Percentiles rank a stretch among this genome's conserved stretches.
phyloP scores from a whole-genome alignment of 257 asterid genomes.

The Solanum pinnatisectum region DNA sequence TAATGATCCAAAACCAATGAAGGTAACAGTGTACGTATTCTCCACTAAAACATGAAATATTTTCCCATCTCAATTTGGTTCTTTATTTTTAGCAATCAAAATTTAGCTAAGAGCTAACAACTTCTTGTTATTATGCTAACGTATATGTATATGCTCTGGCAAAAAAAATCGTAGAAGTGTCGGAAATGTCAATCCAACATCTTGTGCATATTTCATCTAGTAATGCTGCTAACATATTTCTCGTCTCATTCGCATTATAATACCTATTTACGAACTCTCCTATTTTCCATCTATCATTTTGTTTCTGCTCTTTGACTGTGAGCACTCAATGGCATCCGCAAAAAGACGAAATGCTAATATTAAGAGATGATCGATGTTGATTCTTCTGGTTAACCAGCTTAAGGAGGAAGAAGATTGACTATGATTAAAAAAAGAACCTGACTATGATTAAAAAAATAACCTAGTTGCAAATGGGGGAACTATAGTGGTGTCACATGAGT shows the following conservation, averaged over 20 bases:
- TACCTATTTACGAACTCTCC: not conserved
- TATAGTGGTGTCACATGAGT: not conserved
- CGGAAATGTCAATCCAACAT: not conserved
- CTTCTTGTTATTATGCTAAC: not conserved
- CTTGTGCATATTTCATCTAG: not conserved
- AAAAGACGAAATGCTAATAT: not conserved
- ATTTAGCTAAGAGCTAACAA: not conserved
- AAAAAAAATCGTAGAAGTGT: not conserved
- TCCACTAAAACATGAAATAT: not conserved
- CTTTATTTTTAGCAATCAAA: not conserved
- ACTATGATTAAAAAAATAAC: not conserved
- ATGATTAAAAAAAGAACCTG: not conserved
- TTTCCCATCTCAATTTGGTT: not conserved
- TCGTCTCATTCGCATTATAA: not conserved
- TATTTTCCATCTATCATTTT: not conserved
- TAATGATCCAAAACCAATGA: not conserved
- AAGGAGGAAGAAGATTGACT: not conserved
- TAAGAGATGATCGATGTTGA: not conserved
- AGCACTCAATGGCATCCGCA: not conserved
- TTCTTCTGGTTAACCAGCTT: not conserved
- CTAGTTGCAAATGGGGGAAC: not conserved
- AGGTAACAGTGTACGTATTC: not conserved
- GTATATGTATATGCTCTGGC: not conserved
- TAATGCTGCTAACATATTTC: not conserved
- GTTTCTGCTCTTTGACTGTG: not conserved